Conservation (phyloP, 495 filamentous ascomycete species). For the Hypoxylon fuscum region DNA sequence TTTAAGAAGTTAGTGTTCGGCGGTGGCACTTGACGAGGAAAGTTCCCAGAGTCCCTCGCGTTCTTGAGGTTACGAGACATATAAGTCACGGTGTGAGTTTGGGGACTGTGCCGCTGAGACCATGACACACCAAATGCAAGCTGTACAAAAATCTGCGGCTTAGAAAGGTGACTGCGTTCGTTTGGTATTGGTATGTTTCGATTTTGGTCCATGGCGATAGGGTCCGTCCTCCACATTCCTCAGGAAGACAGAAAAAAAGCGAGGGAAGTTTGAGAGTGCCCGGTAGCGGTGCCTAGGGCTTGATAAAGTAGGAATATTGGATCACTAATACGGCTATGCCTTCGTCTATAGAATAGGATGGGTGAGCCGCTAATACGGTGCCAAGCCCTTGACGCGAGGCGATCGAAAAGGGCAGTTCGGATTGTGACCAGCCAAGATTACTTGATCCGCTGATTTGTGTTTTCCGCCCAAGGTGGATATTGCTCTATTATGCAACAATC, state of each 20-base stretch:
- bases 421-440: constrained; percentile 25
- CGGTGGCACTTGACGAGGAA: constrained; percentile 54
- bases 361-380: constrained; percentile 24
- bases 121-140: constrained; percentile 58
- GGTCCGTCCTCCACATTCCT: constrained; percentile 37
- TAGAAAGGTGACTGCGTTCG: constrained; percentile 34
- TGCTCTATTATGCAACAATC: constrained; percentile 32
- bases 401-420: constrained; percentile 39
- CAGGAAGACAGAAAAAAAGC: constrained; percentile 2
- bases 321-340: constrained; percentile 16
- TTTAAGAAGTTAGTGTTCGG: constrained; percentile 54
- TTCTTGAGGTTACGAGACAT: constrained; percentile 53
- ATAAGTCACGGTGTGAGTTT: constrained; percentile 55
- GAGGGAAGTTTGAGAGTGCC: constrained; percentile 6
- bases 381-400: constrained; percentile 29
- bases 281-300: constrained; percentile 18
- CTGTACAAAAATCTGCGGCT: constrained; percentile 56
- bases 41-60: constrained; percentile 44
- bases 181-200: constrained; percentile 35
- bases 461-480: constrained; percentile 20
- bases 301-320: constrained; percentile 24
- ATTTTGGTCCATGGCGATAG: constrained; percentile 45
- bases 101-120: constrained; percentile 47
- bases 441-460: constrained; percentile 12
- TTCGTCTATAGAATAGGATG: constrained; percentile 17